A percentile compares a stretch with the other conserved stretches of the same genome.
Conservation (phyloP, 805 yeast genomes). For the Tetrapisispora pingtungensis region DNA sequence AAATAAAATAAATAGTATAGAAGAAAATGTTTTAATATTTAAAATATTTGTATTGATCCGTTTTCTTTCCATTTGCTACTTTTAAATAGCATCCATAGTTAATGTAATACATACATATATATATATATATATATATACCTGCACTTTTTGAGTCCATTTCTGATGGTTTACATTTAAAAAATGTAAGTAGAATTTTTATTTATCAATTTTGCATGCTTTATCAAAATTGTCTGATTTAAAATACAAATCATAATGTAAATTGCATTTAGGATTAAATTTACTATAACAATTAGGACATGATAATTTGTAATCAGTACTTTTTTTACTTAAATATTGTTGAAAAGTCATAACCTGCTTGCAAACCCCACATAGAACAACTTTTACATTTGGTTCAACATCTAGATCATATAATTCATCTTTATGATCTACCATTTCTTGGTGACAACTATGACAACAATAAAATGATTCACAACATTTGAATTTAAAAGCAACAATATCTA, state of each 20-base stretch:
- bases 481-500: constrained; percentile 26
- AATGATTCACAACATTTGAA: constrained; percentile 21
- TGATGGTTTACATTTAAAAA: too few relatives aligned
- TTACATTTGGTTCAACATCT: constrained; percentile 4
- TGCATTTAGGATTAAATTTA: constrained; percentile 27
- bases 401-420: constrained; percentile 9
- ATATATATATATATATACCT: too few relatives aligned
- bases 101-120: not conserved
- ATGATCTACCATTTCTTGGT: constrained; percentile 15
- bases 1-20: not conserved
- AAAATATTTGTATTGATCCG: too few relatives aligned
- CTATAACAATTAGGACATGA: constrained; percentile 19
- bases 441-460: constrained; percentile 27
- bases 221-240: constrained; percentile 9
- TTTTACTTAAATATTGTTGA: constrained; percentile 10
- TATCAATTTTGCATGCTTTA: too few relatives aligned
- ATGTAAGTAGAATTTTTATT: too few relatives aligned
- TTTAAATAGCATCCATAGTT: not conserved
- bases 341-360: constrained; percentile 24
- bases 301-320: not conserved
- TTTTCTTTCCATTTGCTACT: too few relatives aligned
- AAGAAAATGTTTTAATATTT: not conserved
- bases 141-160: too few relatives aligned
- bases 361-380: constrained; percentile 24
- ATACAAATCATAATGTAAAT: constrained; percentile 24